Conservation (phyloP, 1,284 basidiomycete genomes). For the Naganishia liquefaciens region DNA sequence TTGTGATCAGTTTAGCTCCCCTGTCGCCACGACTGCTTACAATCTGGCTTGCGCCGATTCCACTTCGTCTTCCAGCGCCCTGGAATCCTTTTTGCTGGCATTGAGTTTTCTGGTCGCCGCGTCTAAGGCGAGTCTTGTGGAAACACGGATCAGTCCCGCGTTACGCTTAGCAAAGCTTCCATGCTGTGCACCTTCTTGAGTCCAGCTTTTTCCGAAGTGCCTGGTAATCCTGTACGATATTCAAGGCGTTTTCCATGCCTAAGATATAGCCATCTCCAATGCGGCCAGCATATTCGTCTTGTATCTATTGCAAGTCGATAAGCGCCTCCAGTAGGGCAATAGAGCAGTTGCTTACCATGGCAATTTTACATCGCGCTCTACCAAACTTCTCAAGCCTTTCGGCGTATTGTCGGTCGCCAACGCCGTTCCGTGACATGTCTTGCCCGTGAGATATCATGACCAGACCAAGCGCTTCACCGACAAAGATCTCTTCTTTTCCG, state of each 20-base stretch:
- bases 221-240: slow-evolving; percentile 52
- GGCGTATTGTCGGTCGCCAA: slow-evolving; percentile 54
- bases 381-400: slow-evolving; percentile 71
- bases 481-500: slow-evolving; percentile 56
- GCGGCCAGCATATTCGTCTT: slow-evolving; percentile 71
- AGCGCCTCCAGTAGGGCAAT: neutral
- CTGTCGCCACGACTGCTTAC: slow-evolving; percentile 56
- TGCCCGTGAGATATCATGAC: slow-evolving; percentile 84
- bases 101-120: slow-evolving; percentile 69
- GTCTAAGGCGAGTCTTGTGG: slow-evolving; percentile 68
- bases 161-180: neutral
- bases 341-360: slow-evolving; percentile 57
- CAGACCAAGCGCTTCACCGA: slow-evolving; percentile 74
- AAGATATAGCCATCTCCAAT: slow-evolving; percentile 70
- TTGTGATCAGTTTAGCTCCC: slow-evolving; percentile 4
- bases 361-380: slow-evolving; percentile 75
- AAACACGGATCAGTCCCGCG: slow-evolving; percentile 22
- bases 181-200: slow-evolving; percentile 63
- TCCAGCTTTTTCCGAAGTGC: slow-evolving; percentile 63
- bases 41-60: slow-evolving; percentile 68
- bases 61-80: slow-evolving; percentile 74
- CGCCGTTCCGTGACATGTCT: slow-evolving; percentile 66
- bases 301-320: slow-evolving; percentile 46
- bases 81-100: slow-evolving; percentile 61
- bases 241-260: slow-evolving; percentile 61